These are phyloP conservation scores for Westerdykella ornata DNA, from an alignment of 2,329 filamentous ascomycete genomes.

Conservation along the genomic window DNA sequence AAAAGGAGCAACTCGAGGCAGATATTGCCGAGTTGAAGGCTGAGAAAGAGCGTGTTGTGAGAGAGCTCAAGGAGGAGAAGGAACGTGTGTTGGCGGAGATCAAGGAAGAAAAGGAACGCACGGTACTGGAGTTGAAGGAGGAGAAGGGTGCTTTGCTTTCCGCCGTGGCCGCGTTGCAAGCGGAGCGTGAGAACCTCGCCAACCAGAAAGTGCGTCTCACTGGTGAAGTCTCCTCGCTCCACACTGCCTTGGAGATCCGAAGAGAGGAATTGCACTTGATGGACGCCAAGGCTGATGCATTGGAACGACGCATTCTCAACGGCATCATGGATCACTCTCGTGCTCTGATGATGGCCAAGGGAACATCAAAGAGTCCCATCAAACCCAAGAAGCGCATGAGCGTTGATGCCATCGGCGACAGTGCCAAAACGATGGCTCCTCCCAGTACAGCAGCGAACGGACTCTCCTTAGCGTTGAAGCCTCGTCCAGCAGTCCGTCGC, in stretches of 20 bases:
- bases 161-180: constrained; percentile 53
- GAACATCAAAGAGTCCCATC: constrained; percentile 37
- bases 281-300: constrained; percentile 77
- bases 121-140: constrained; percentile 30
- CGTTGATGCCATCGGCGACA: constrained; percentile 30
- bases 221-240: constrained; percentile 81
- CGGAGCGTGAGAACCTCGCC: constrained; percentile 67
- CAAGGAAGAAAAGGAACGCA: constrained; percentile 31
- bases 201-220: constrained; percentile 73
- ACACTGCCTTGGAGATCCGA: constrained; percentile 81
- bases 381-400: constrained; percentile 32
- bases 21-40: constrained; percentile 42
- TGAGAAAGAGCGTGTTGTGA: constrained; percentile 38
- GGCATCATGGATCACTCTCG: constrained; percentile 95
- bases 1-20: constrained; percentile 54
- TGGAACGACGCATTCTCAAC: constrained; percentile 89
- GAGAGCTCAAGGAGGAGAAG: constrained; percentile 39
- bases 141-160: constrained; percentile 45
- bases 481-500: constrained; percentile 38
- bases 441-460: constrained; percentile 33
- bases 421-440: constrained; percentile 30
- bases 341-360: constrained; percentile 72
- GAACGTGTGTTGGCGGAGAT: constrained; percentile 33
- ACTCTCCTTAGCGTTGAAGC: constrained; percentile 46
- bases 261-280: constrained; percentile 87